phyloP scores from a whole-genome alignment of 2,329 filamentous ascomycete species.

The Clonostachys solani region DNA sequence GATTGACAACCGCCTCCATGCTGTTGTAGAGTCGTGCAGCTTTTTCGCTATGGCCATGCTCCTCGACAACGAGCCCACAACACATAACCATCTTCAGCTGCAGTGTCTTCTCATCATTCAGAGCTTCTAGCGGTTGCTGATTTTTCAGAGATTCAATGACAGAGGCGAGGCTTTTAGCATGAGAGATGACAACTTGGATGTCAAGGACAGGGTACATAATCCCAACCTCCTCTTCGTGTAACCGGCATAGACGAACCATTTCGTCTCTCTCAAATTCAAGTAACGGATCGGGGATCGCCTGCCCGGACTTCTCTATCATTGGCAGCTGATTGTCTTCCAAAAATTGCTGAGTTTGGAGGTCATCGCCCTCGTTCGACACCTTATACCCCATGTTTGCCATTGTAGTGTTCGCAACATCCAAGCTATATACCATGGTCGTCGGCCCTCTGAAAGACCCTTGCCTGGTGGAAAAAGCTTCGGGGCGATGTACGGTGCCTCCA shows the following conservation, averaged over 20 bases:
- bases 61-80: slow-evolving; percentile 72
- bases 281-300: slow-evolving; percentile 59
- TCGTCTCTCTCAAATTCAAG: slow-evolving; percentile 74
- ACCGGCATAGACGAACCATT: slow-evolving; percentile 69
- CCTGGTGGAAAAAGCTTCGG: slow-evolving; percentile 43
- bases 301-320: neutral
- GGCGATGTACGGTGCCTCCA: slow-evolving; percentile 26
- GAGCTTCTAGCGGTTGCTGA: slow-evolving; percentile 23
- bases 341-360: neutral
- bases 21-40: slow-evolving; percentile 72
- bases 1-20: slow-evolving; percentile 68
- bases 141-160: slow-evolving; percentile 59
- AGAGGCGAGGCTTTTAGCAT: slow-evolving; percentile 64
- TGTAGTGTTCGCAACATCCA: slow-evolving; percentile 83
- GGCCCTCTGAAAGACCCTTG: slow-evolving; percentile 74
- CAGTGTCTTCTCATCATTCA: slow-evolving; percentile 53
- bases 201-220: slow-evolving; percentile 88
- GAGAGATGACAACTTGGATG: slow-evolving; percentile 65
- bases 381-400: slow-evolving; percentile 87
- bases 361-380: slow-evolving; percentile 51
- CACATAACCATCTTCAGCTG: slow-evolving; percentile 82
- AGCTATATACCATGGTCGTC: slow-evolving; percentile 79
- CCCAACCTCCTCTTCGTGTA: slow-evolving; percentile 88
- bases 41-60: slow-evolving; percentile 71
- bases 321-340: neutral